These are phyloP conservation scores for Epicoccum sorghinum DNA, from an alignment of 2,329 filamentous ascomycete species.

Conservation along the genomic window DNA sequence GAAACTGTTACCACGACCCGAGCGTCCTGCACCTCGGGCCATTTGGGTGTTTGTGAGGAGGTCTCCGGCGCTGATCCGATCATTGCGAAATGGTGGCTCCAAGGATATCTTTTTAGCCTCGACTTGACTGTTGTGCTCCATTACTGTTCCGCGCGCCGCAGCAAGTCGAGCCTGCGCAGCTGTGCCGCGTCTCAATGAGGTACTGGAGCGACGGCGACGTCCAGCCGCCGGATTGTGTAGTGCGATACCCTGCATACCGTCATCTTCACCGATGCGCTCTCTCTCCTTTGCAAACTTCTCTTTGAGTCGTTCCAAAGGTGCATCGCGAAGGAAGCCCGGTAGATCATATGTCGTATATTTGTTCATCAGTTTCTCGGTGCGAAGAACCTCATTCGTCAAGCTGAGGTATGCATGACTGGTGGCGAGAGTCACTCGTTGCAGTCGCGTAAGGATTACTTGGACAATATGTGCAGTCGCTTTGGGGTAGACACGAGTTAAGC, in stretches of 20 bases:
- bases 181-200: constrained; percentile 75
- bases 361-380: constrained; percentile 92
- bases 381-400: constrained; percentile 85
- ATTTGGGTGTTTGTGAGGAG: constrained; percentile 78
- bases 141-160: constrained; percentile 51
- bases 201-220: constrained; percentile 73
- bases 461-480: constrained; percentile 97
- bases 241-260: constrained; percentile 90
- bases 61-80: constrained; percentile 64
- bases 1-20: constrained; percentile 50
- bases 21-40: constrained; percentile 64
- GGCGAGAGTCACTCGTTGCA: constrained; percentile 91
- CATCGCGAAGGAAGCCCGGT: constrained; percentile 86
- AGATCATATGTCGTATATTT: constrained; percentile 90
- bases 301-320: constrained; percentile 82
- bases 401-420: constrained; percentile 96
- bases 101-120: constrained; percentile 32
- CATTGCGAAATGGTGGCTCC: constrained; percentile 35
- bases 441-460: constrained; percentile 91
- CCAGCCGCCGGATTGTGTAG: constrained; percentile 79
- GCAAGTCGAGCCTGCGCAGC: constrained; percentile 69
- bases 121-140: constrained; percentile 29
- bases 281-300: constrained; percentile 89
- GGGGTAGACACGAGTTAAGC: constrained; percentile 90
- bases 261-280: constrained; percentile 79